Percentiles rank a stretch among this genome's conserved stretches.
These are phyloP conservation scores for Colletotrichum sp. DNA, from an alignment of 2,329 filamentous ascomycete genomes.

Conservation along the genomic window DNA sequence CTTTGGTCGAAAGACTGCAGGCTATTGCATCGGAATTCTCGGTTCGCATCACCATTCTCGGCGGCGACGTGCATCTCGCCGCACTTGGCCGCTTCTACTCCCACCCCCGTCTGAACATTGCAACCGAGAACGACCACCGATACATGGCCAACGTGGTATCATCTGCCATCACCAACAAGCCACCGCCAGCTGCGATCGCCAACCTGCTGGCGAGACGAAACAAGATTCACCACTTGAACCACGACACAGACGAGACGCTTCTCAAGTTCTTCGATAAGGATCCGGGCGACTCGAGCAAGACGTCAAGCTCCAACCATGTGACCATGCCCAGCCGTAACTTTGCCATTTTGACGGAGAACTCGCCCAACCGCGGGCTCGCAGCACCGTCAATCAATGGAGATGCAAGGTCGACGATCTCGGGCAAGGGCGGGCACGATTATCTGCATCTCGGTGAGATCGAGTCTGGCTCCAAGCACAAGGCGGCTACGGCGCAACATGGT, in stretches of 20 bases:
- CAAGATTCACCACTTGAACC: conserved; percentile 74
- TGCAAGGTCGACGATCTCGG: conserved; percentile 32
- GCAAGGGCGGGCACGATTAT: conserved; percentile 71
- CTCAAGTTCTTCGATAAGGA: conserved; percentile 92
- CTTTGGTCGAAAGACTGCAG: conserved; percentile 82
- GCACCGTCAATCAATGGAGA: conserved; percentile 23
- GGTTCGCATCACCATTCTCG: conserved; percentile 87
- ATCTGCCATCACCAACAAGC: conserved; percentile 95
- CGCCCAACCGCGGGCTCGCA: conserved; percentile 55
- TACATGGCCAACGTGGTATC: conserved; percentile 97
- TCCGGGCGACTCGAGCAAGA: conserved; percentile 79
- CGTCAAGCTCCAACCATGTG: conserved; percentile 76
- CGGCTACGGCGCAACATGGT: conserved; percentile 65
- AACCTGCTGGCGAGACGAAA: conserved; percentile 92
- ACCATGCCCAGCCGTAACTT: conserved; percentile 95
- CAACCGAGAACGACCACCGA: conserved; percentile 82
- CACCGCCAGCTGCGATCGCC: conserved; percentile 84
- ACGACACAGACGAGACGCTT: conserved; percentile 87
- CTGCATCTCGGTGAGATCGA: conserved; percentile 79
- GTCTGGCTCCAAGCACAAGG: conserved; percentile 79
- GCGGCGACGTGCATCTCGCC: conserved; percentile 92
- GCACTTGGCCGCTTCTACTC: conserved; percentile 95
- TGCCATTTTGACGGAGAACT: conserved; percentile 88
- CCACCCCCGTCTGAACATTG: conserved; percentile 78
- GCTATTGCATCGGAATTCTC: conserved; percentile 84